These are phyloP conservation scores for Tilletia setariae DNA, from an alignment of 1,284 basidiomycete genomes.

Conservation along the genomic window DNA sequence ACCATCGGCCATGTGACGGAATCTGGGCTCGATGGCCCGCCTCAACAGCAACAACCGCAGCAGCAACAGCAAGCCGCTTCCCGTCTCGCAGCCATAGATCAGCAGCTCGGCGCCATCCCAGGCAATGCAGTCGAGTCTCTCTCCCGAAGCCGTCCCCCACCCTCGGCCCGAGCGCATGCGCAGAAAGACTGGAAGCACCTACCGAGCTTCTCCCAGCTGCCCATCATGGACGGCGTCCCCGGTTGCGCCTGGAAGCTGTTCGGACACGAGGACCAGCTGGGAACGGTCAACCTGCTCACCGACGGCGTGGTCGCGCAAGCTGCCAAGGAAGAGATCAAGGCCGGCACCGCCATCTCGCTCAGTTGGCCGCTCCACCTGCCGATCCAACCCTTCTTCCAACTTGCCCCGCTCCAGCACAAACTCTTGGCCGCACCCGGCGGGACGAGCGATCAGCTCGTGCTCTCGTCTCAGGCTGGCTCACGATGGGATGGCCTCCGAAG, in stretches of 20 bases:
- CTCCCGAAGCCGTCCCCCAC: background rate
- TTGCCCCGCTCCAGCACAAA: constrained; percentile 31
- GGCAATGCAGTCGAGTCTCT: constrained; percentile 13
- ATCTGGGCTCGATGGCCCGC: background rate
- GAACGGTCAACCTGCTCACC: constrained; percentile 69
- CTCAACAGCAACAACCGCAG: background rate
- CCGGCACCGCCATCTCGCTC: constrained; percentile 30
- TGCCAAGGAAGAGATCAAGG: constrained; percentile 65
- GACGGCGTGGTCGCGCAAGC: constrained; percentile 64
- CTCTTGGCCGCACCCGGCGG: background rate
- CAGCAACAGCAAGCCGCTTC: background rate
- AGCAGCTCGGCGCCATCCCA: constrained; percentile 10
- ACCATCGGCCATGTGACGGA: background rate
- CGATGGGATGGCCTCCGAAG: constrained; percentile 67
- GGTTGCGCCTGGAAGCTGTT: constrained; percentile 67
- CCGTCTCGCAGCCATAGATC: constrained; percentile 9
- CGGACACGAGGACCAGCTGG: constrained; percentile 68
- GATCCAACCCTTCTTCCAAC: constrained; percentile 37
- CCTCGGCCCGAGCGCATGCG: constrained; percentile 15
- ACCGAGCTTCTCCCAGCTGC: constrained; percentile 35
- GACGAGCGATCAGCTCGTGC: constrained; percentile 21
- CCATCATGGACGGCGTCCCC: constrained; percentile 36
- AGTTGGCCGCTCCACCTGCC: constrained; percentile 45
- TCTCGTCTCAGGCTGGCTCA: constrained; percentile 66
- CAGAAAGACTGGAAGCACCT: constrained; percentile 32